A percentile compares a stretch with the other conserved stretches of the same genome.
These are phyloP conservation scores for Fusarium sororula DNA, from an alignment of 2,329 filamentous ascomycete species.

Conservation along the genomic window DNA sequence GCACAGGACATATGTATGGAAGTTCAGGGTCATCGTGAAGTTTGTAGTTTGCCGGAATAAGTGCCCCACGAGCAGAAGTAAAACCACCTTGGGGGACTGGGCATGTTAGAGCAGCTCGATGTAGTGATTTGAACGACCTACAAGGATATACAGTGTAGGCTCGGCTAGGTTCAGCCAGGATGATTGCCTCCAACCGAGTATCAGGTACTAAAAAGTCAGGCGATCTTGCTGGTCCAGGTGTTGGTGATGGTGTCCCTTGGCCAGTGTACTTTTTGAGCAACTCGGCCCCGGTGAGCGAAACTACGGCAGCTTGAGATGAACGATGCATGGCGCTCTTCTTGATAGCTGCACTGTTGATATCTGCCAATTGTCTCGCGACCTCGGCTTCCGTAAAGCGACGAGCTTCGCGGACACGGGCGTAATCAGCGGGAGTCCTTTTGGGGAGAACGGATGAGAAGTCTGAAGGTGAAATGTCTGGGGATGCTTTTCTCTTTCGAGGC, in stretches of 20 bases:
- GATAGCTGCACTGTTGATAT: neutral
- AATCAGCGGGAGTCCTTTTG: constrained; percentile 10
- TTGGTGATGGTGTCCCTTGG: constrained; percentile 6
- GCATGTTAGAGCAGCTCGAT: neutral
- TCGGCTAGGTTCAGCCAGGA: constrained; percentile 24
- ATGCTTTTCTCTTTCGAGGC: constrained; percentile 19
- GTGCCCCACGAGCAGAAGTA: constrained; percentile 38
- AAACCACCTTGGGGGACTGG: constrained; percentile 13
- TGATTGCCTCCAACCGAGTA: constrained; percentile 18
- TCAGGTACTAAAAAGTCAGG: neutral
- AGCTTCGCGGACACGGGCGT: neutral
- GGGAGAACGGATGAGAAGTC: neutral
- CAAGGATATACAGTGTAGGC: constrained; percentile 27
- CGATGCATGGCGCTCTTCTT: constrained; percentile 14
- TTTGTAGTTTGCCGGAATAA: constrained; percentile 48
- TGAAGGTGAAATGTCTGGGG: neutral
- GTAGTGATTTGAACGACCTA: neutral
- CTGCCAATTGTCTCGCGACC: constrained; percentile 12
- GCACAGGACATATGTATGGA: constrained; percentile 51
- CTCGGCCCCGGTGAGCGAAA: constrained; percentile 21
- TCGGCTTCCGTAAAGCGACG: constrained; percentile 36
- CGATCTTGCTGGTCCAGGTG: neutral
- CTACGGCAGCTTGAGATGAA: neutral
- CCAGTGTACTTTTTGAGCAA: constrained; percentile 21
- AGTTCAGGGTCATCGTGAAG: constrained; percentile 30